Base-by-base conservation (phyloP, 352 stramenopile genomes). In the Thraustochytrium sp. region DNA sequence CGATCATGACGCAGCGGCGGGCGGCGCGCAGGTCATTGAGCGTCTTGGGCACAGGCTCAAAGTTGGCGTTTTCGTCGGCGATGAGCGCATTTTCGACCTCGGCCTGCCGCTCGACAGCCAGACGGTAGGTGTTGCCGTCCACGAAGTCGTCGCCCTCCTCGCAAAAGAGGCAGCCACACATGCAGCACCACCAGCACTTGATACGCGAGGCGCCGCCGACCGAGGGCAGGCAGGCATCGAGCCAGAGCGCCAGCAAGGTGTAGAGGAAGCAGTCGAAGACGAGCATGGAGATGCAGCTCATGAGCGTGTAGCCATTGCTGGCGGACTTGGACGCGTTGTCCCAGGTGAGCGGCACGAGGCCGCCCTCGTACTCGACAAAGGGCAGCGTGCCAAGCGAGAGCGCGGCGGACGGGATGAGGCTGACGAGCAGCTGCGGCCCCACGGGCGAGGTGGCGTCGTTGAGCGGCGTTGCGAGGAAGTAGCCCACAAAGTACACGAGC, bases 1-100 rank as follows among this genome's bases (percentile, higher is more conserved):
- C 51, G 51, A 59, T 13, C 51, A 59, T 59, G 51, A 59, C 51
- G 26, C 51, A 59, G 21, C 51, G 51, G 3, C 51, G 16, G 9
- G n/a, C 51, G 51, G 51, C 51, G 11, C 51, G 51, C 21, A 59
- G 51, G 51, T 59, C 51, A 13, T 59, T 0, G 16, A 59, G n/a
- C 2, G 51, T 2, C 51, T 59, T 59, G 51, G 51, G 31, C 9
- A 72, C 59, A 90, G 88, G 63, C 93, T 92, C 80, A 94, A 90
- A 8, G 31, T 44, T 3, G 86, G 85, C 2, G 88, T 76, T 44
- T 86, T 56, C n/a, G n/a, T n/a, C n/a, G n/a, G n/a, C n/a, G n/a
- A n/a, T n/a, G n/a, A n/a, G n/a, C n/a, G n/a, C n/a, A n/a, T n/a
- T n/a, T n/a, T n/a, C n/a, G n/a, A n/a, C n/a, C n/a, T n/a, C n/a